Conservation (phyloP, 2,329 filamentous ascomycete species). For the Aspergillus persii region DNA sequence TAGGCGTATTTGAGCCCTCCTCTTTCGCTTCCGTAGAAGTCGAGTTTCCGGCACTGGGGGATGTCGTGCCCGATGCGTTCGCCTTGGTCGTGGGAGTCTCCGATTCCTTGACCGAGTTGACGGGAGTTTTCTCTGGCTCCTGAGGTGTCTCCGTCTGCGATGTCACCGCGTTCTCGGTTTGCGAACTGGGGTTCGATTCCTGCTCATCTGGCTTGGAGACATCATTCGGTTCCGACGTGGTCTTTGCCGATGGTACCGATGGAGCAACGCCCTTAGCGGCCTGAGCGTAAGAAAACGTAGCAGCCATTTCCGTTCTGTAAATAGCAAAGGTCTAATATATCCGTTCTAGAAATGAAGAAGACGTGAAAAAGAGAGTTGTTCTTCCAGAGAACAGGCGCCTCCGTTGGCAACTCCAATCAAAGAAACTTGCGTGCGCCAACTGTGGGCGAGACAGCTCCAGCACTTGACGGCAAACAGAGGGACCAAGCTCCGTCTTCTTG, state of each 20-base stretch:
- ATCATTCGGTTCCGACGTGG: slow-evolving; percentile 29
- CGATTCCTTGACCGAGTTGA: slow-evolving; percentile 31
- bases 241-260: slow-evolving; percentile 46
- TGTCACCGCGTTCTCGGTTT: slow-evolving; percentile 32
- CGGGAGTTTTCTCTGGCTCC: slow-evolving; percentile 39
- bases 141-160: slow-evolving; percentile 47
- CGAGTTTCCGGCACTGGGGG: slow-evolving; percentile 55
- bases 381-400: slow-evolving; percentile 27
- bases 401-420: slow-evolving; percentile 21
- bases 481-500: slow-evolving; percentile 27
- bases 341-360: slow-evolving; percentile 16
- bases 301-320: slow-evolving; percentile 38
- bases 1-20: slow-evolving; percentile 60
- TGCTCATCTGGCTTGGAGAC: slow-evolving; percentile 31
- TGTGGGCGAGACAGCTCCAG: slow-evolving; percentile 25
- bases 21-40: slow-evolving; percentile 58
- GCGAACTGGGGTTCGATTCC: slow-evolving; percentile 25
- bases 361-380: slow-evolving; percentile 13
- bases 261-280: slow-evolving; percentile 77
- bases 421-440: slow-evolving; percentile 20
- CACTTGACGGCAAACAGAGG: slow-evolving; percentile 23
- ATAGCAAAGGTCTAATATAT: slow-evolving; percentile 15
- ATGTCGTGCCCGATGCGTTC: slow-evolving; percentile 44
- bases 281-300: slow-evolving; percentile 88
- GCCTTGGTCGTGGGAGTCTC: slow-evolving; percentile 34